Evolutionary conservation across 352 stramenopile species (phyloP).

Genomic region (Pythium dissimile): DNA sequence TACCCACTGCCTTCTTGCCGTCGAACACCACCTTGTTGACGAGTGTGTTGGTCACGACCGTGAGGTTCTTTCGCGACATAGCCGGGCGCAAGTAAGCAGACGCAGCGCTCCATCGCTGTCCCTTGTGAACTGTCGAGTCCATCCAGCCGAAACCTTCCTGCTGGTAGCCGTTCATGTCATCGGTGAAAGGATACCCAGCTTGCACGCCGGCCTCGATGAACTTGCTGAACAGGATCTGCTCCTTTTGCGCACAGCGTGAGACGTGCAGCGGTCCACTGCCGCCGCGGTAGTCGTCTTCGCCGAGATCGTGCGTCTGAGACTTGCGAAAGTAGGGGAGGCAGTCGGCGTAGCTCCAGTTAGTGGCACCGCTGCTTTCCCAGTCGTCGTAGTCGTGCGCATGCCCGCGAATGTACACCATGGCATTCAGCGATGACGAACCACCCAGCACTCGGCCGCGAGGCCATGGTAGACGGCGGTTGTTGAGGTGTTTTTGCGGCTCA

Average conservation of each 20-base stretch:
- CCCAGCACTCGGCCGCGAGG: constrained; percentile 85
- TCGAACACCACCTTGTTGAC: constrained; percentile 86
- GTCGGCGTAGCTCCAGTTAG: constrained; percentile 85
- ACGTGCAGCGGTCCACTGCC: constrained; percentile 80
- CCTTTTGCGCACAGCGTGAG: constrained; percentile 70
- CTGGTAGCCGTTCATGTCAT: constrained; percentile 89
- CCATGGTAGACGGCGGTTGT: constrained; percentile 78
- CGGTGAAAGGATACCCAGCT: constrained; percentile 82
- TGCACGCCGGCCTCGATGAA: constrained; percentile 87
- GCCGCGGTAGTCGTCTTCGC: constrained; percentile 75
- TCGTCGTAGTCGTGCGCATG: constrained; percentile 88
- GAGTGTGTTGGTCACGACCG: constrained; percentile 76
- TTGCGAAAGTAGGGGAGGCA: constrained; percentile 89
- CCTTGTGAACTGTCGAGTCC: constrained; percentile 85
- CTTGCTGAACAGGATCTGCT: constrained; percentile 85
- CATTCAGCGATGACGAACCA: constrained; percentile 87
- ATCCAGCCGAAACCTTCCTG: constrained; percentile 90
- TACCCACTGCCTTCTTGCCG: constrained; percentile 67
- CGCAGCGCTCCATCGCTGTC: constrained; percentile 74
- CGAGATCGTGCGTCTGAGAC: constrained; percentile 75
- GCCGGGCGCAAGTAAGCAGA: constrained; percentile 74
- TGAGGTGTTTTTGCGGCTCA: constrained; percentile 78
- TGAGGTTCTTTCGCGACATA: constrained; percentile 65
- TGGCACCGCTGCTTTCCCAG: constrained; percentile 68
- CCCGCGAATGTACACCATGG: constrained; percentile 90